Base-by-base conservation (phyloP, 2,329 filamentous ascomycete species). In the Nothophoma quercina region DNA sequence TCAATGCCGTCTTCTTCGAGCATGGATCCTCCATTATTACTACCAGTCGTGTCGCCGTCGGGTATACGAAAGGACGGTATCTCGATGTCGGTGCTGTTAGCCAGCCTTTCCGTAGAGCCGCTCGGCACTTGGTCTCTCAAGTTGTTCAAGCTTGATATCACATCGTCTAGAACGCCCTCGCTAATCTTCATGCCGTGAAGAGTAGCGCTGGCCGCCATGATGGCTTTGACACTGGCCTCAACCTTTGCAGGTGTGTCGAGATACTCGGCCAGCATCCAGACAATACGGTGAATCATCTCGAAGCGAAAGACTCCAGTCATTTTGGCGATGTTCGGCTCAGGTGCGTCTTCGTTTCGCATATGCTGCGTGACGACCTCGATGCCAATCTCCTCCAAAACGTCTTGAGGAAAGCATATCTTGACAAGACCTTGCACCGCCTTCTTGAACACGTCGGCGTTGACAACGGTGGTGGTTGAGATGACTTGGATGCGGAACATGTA, bases 351-450 rank as follows among this genome's bases (percentile, higher is more conserved):
- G 9, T 66, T 50, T 2, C 39, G 50, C 67, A 71, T 69, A 21
- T 69, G 66, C 10, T 50, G 38, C 2, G 56, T 42, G 3, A 70
- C 28, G 0, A 68, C 29, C 4, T 62, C 50, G 5, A 62, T 16
- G 2, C 67, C 64, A 0, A 69, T 39, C 19, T 69, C 57, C 1
- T 68, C 55, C 0, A 70, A 42, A 3, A 69, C 34, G 8, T 51
- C 45, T 2, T 64, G 40, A 1, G 69, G 67, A 15, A 71, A 70
- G 38, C 69, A 70, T 3, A 69, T 62, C 5, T 63, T 51, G 2
- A 68, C 54, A 0, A 71, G 49, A 1, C 64, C 68, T 48, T 63
- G 58, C 1, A 70, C 60, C 1, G 67, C 65, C 4, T 63, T 60
- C 22, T 55, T 50, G 35, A 69, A 62, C 4, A 71, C 19, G 5